Conservation (phyloP, 2,329 filamentous ascomycete genomes). For the Colletotrichum orbiculare region DNA sequence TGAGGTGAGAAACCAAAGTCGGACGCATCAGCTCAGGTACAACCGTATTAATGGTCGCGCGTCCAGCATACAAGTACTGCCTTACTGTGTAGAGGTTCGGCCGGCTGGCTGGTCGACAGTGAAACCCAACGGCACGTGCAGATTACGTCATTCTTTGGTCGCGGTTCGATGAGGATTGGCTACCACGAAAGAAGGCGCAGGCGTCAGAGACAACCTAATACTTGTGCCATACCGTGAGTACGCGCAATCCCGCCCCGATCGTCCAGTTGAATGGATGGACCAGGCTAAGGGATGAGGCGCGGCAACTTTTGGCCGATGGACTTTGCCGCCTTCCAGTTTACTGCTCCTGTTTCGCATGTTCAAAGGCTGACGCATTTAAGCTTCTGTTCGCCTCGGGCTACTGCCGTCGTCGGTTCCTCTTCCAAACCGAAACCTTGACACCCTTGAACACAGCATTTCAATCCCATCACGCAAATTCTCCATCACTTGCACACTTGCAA, state of each 20-base stretch:
- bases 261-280: constrained; percentile 10
- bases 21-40: constrained; percentile 11
- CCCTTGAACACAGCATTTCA: constrained; percentile 14
- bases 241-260: constrained; percentile 25
- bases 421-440: constrained; percentile 14
- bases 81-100: constrained; percentile 5
- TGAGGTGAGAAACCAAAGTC: background rate
- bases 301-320: constrained; percentile 28
- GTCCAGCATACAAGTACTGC: too few relatives aligned
- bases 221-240: too few relatives aligned
- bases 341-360: constrained; percentile 3
- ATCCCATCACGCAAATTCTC: constrained; percentile 8
- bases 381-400: constrained; percentile 27
- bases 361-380: constrained; percentile 25
- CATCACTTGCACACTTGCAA: background rate
- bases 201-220: constrained; percentile 3
- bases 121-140: constrained; percentile 29
- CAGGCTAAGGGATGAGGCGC: background rate
- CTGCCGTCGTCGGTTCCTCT: background rate
- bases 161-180: constrained; percentile 22
- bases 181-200: constrained; percentile 11
- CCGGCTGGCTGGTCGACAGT: background rate
- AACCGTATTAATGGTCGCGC: too few relatives aligned
- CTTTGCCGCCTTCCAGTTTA: background rate
- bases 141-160: constrained; percentile 25